A percentile compares a stretch with the other conserved stretches of the same genome.
Evolutionary conservation across 441 rosid genomes (phyloP).

Genomic region (Euphorbia celastroides): DNA sequence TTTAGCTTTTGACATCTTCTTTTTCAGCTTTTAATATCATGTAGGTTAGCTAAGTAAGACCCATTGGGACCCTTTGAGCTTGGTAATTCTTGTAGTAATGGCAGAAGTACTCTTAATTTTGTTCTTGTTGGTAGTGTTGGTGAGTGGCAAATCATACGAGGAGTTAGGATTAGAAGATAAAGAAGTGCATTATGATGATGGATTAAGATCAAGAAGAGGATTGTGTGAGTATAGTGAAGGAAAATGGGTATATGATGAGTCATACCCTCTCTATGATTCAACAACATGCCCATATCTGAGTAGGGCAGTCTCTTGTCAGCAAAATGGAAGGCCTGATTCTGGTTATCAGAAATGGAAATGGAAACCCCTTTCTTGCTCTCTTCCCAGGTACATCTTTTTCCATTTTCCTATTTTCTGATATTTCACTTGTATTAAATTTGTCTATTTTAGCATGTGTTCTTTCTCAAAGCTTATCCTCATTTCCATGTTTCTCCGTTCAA

Average conservation of each 20-base stretch:
- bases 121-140: slow-evolving; percentile 23
- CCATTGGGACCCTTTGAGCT: too few species aligned
- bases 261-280: slow-evolving; percentile 82
- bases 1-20: too few species aligned
- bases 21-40: too few species aligned
- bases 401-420: too few species aligned
- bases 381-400: slow-evolving; percentile 50
- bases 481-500: too few species aligned
- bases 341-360: slow-evolving; percentile 89
- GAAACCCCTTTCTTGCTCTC: slow-evolving; percentile 67
- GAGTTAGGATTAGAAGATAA: slow-evolving; percentile 21
- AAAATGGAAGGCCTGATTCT: slow-evolving; percentile 89
- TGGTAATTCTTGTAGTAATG: too few species aligned
- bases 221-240: slow-evolving; percentile 62
- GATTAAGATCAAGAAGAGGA: slow-evolving; percentile 42
- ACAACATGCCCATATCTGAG: slow-evolving; percentile 71
- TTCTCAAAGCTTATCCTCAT: too few species aligned
- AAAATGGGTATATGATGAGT: slow-evolving; percentile 64
- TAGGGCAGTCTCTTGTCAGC: slow-evolving; percentile 67
- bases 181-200: slow-evolving; percentile 44
- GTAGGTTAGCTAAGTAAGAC: too few species aligned
- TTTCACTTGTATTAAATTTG: too few species aligned
- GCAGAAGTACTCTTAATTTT: too few species aligned
- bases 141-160: slow-evolving; percentile 32
- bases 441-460: too few species aligned